A percentile compares a stretch with the other conserved stretches of the same genome.
Conservation (phyloP, 768 basidiomycete genomes). For the Pholiota conissans region DNA sequence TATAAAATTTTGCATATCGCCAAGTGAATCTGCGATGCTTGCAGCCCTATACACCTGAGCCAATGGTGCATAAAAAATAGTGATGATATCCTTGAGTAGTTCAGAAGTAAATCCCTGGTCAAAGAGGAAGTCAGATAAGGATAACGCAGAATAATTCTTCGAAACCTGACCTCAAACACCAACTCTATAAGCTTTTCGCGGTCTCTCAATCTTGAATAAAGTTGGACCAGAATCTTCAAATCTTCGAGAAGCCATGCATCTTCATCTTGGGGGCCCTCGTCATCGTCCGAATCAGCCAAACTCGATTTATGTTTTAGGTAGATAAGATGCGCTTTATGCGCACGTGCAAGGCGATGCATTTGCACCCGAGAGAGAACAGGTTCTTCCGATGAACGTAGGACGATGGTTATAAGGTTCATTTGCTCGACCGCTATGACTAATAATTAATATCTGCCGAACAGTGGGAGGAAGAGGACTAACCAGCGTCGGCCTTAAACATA, state of each 20-base stretch:
- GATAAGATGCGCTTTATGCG: slow-evolving; percentile 74
- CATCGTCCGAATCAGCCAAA: slow-evolving; percentile 84
- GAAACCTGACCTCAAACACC: slow-evolving; percentile 80
- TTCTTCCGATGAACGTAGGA: slow-evolving; percentile 77
- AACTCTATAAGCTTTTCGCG: slow-evolving; percentile 90
- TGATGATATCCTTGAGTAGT: slow-evolving; percentile 95
- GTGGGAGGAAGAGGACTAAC: slow-evolving; percentile 35
- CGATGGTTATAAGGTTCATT: slow-evolving; percentile 73
- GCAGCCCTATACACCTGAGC: slow-evolving; percentile 98
- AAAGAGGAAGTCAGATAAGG: background rate
- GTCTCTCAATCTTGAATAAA: slow-evolving; percentile 81
- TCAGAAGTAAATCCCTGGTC: slow-evolving; percentile 90
- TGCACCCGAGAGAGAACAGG: slow-evolving; percentile 77
- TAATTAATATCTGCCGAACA: background rate
- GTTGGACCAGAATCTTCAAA: slow-evolving; percentile 71
- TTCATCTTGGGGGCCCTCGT: slow-evolving; percentile 90
- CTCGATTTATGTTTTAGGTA: slow-evolving; percentile 65
- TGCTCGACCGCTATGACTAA: slow-evolving; percentile 54
- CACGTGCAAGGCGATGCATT: slow-evolving; percentile 76
- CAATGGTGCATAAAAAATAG: slow-evolving; percentile 95
- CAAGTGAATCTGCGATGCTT: slow-evolving; percentile 91
- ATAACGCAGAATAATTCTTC: background rate
- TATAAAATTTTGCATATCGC: slow-evolving; percentile 91
- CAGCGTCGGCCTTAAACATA: slow-evolving; percentile 76
- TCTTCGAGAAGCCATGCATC: slow-evolving; percentile 98